These are phyloP conservation scores for Lecanoromycetidae sp. DNA, from an alignment of 2,329 filamentous ascomycete genomes.

Conservation along the genomic window DNA sequence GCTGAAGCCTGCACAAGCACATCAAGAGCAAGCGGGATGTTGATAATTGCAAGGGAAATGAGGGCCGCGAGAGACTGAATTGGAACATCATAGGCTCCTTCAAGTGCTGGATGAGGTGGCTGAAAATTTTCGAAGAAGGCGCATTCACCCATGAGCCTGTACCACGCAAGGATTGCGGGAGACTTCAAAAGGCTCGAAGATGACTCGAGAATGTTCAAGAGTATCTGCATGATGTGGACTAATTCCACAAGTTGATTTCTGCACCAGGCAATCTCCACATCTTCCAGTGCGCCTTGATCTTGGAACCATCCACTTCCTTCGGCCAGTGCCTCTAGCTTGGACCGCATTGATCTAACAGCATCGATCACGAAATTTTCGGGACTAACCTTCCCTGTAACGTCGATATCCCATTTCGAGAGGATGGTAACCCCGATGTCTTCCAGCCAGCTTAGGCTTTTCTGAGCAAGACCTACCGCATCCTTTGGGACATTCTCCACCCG, in stretches of 20 bases:
- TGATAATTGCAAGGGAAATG: conserved; percentile 61
- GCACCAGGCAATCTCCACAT: conserved; percentile 50
- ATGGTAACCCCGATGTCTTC: conserved; percentile 12
- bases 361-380: conserved; percentile 34
- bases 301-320: conserved; percentile 36
- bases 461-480: not conserved
- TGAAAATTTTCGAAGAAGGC: conserved; percentile 57
- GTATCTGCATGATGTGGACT: conserved; percentile 58
- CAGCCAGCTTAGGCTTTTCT: conserved; percentile 9
- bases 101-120: conserved; percentile 20
- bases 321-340: conserved; percentile 36
- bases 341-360: conserved; percentile 38
- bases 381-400: conserved; percentile 30
- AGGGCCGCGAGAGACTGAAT: conserved; percentile 59
- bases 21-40: conserved; percentile 49
- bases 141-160: conserved; percentile 55
- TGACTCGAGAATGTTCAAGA: conserved; percentile 58
- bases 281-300: conserved; percentile 39
- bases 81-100: conserved; percentile 40
- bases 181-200: conserved; percentile 46
- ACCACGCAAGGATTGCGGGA: conserved; percentile 56
- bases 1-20: conserved; percentile 30
- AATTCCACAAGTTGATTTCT: conserved; percentile 56
- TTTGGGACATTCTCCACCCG: conserved; percentile 11
- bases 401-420: conserved; percentile 9